Conservation (phyloP, 768 basidiomycete genomes). For the Lanmaoa pseudosensibilis region DNA sequence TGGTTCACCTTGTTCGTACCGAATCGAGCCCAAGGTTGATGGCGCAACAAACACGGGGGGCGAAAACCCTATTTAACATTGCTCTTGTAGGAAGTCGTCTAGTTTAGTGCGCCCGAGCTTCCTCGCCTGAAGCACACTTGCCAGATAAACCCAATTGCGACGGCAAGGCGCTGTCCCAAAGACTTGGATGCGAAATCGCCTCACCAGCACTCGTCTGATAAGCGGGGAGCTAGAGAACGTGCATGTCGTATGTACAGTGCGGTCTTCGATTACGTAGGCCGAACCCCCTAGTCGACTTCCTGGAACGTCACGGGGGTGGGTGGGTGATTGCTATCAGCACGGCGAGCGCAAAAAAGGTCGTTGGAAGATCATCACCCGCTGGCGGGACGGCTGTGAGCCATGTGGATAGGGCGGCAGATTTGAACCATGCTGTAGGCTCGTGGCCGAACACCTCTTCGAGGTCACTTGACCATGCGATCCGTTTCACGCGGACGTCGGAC, state of each 20-base stretch:
- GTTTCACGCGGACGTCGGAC: slow-evolving; percentile 1
- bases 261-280: slow-evolving; percentile 22
- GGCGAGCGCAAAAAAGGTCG: neutral
- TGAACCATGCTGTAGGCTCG: neutral
- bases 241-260: neutral
- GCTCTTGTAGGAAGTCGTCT: neutral
- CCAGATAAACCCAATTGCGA: neutral
- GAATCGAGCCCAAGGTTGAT: slow-evolving; percentile 3
- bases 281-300: neutral
- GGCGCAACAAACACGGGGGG: neutral
- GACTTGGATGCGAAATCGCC: neutral
- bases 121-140: neutral
- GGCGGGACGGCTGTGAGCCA: neutral
- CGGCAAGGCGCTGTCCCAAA: neutral
- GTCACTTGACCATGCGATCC: slow-evolving; percentile 9
- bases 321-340: slow-evolving; percentile 4
- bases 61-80: neutral
- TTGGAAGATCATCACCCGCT: neutral
- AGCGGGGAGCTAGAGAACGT: neutral
- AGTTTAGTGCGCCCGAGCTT: neutral
- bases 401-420: neutral
- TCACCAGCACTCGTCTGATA: neutral
- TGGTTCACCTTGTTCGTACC: neutral
- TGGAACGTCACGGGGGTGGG: neutral
- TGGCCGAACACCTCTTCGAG: neutral